Conservation (phyloP, 1,139 yeast species). For the Yamadazyma sp. region DNA sequence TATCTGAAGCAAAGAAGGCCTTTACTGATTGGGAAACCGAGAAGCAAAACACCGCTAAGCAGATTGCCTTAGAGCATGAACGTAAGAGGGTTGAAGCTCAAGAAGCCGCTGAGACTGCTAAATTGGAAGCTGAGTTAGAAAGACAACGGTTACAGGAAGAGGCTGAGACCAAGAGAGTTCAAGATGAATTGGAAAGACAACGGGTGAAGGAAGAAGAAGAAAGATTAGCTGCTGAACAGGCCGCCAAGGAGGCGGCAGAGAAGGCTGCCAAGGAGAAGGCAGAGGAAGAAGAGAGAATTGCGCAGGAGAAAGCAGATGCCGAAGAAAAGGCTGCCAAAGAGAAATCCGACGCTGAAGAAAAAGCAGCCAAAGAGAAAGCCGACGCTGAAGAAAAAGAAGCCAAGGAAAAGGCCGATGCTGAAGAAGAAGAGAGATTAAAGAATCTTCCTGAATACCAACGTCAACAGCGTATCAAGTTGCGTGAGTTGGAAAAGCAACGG, state of each 20-base stretch:
- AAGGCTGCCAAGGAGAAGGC: constrained; percentile 20
- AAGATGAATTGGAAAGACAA: constrained; percentile 34
- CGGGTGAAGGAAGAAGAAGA: constrained; percentile 19
- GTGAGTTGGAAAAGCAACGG: constrained; percentile 29
- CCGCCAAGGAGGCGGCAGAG: constrained; percentile 21
- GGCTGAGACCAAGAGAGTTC: constrained; percentile 28
- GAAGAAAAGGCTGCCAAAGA: constrained; percentile 19
- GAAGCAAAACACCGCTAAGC: constrained; percentile 38
- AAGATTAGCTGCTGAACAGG: constrained; percentile 8
- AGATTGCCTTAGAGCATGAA: constrained; percentile 43
- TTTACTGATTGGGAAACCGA: constrained; percentile 46
- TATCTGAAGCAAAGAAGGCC: constrained; percentile 44
- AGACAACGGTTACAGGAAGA: constrained; percentile 35
- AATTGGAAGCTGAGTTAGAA: constrained; percentile 48
- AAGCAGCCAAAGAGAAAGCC: constrained; percentile 19
- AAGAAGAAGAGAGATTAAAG: constrained; percentile 19
- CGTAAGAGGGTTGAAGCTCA: constrained; percentile 47
- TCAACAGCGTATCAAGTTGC: constrained; percentile 23
- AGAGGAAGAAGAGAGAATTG: constrained; percentile 21
- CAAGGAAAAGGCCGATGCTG: constrained; percentile 19
- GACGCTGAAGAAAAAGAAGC: constrained; percentile 22
- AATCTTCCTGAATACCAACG: constrained; percentile 30
- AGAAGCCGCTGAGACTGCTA: constrained; percentile 48
- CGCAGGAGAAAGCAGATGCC: constrained; percentile 18
- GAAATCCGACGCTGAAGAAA: constrained; percentile 16